phyloP scores from a whole-genome alignment of 1,284 basidiomycete genomes.

The Schizophyllum amplum region DNA sequence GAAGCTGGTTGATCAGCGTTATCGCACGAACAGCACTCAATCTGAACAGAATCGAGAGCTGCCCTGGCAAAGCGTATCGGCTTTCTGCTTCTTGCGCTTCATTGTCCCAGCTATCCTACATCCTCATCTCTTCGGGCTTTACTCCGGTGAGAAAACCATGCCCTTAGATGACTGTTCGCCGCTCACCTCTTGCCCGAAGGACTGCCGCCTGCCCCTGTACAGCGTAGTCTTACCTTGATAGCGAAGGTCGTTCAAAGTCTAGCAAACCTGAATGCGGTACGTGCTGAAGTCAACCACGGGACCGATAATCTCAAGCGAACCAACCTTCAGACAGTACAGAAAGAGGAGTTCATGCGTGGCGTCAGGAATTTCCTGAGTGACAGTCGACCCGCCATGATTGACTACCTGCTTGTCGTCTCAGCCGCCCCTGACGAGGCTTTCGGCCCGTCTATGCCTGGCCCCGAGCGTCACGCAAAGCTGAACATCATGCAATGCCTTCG shows the following conservation, averaged over 20 bases:
- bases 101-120: constrained; percentile 75
- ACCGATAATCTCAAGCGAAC: too few relatives aligned
- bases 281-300: too few relatives aligned
- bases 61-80: constrained; percentile 75
- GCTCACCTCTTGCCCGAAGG: constrained; percentile 33
- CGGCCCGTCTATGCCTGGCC: constrained; percentile 17
- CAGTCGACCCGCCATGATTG: constrained; percentile 58
- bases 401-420: constrained; percentile 67
- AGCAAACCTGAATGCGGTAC: constrained; percentile 67
- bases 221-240: constrained; percentile 68
- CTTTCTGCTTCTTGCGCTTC: constrained; percentile 80
- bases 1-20: constrained; percentile 58
- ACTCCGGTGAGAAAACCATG: constrained; percentile 45
- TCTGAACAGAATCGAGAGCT: constrained; percentile 44
- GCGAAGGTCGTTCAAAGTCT: constrained; percentile 76
- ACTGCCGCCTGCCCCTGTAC: constrained; percentile 52
- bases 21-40: constrained; percentile 31
- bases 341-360: constrained; percentile 67
- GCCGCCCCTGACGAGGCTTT: constrained; percentile 36
- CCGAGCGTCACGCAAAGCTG: constrained; percentile 36
- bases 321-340: constrained; percentile 57
- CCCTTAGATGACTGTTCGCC: constrained; percentile 2
- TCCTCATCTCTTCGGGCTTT: constrained; percentile 70
- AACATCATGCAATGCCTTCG: constrained; percentile 47
- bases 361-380: constrained; percentile 57